Evolutionary conservation across 495 filamentous ascomycete genomes (phyloP).

Genomic region (Lophiotrema nucula): DNA sequence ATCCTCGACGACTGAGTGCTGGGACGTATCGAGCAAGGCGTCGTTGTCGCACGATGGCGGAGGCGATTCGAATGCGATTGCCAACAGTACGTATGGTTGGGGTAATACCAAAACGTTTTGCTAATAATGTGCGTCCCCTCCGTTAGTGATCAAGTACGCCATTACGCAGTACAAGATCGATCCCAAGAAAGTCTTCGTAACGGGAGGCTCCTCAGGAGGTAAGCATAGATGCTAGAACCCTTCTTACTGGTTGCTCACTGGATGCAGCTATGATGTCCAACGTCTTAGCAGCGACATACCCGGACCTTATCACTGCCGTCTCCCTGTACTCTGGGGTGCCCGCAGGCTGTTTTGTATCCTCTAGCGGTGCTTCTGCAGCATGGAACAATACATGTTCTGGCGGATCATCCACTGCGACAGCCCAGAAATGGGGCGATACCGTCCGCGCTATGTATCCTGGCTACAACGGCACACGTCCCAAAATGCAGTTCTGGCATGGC

Average conservation of each 20-base stretch:
- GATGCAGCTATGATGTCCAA: slow-evolving; percentile 41
- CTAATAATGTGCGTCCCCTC: no score
- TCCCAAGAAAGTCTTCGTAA: slow-evolving; percentile 50
- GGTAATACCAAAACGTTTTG: no score
- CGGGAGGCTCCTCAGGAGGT: slow-evolving; percentile 55
- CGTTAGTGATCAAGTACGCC: slow-evolving; percentile 59
- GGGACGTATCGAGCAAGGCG: slow-evolving; percentile 51
- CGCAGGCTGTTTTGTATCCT: slow-evolving; percentile 55
- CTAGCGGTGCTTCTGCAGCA: slow-evolving; percentile 42
- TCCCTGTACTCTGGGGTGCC: slow-evolving; percentile 61
- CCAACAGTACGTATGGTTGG: no score
- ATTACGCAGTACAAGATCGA: slow-evolving; percentile 51
- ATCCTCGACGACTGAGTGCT: slow-evolving; percentile 50
- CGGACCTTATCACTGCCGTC: slow-evolving; percentile 58
- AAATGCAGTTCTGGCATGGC: slow-evolving; percentile 59
- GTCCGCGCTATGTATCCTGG: slow-evolving; percentile 55
- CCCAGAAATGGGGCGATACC: slow-evolving; percentile 52
- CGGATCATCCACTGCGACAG: slow-evolving; percentile 48
- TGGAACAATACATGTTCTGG: slow-evolving; percentile 59
- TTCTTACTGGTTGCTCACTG: slow-evolving; percentile 1
- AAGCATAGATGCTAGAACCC: no score
- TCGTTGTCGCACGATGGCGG: slow-evolving; percentile 55
- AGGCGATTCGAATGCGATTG: slow-evolving; percentile 54
- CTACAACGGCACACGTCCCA: slow-evolving; percentile 53
- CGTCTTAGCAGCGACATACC: slow-evolving; percentile 58